Evolutionary conservation across 352 stramenopile genomes (phyloP).

Genomic region (Globisporangium paddicum): DNA sequence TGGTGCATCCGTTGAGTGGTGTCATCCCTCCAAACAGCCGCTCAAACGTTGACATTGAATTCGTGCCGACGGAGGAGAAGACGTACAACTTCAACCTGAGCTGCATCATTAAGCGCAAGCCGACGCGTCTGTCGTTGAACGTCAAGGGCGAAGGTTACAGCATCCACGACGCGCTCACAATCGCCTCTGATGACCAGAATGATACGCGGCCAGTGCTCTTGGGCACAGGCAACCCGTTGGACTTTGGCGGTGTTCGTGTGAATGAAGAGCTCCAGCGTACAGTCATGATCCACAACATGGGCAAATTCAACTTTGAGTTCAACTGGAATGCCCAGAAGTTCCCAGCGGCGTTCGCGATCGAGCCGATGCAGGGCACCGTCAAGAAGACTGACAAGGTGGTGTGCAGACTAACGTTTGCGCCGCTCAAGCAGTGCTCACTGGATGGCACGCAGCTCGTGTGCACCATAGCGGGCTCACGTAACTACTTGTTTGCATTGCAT

Average conservation of each 20-base stretch:
- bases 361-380: conserved; percentile 79
- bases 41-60: conserved; percentile 82
- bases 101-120: conserved; percentile 91
- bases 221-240: conserved; percentile 41
- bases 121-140: conserved; percentile 88
- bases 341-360: conserved; percentile 44
- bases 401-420: conserved; percentile 74
- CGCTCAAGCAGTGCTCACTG: conserved; percentile 66
- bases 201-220: conserved; percentile 28
- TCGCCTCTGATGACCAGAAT: conserved; percentile 34
- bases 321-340: conserved; percentile 56
- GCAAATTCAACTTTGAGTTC: conserved; percentile 97
- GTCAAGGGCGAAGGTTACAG: conserved; percentile 94
- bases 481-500: conserved; percentile 74
- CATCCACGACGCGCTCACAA: conserved; percentile 78
- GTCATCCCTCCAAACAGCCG: conserved; percentile 87
- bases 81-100: conserved; percentile 92
- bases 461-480: conserved; percentile 81
- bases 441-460: conserved; percentile 70
- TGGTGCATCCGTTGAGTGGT: conserved; percentile 85
- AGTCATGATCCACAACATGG: conserved; percentile 86
- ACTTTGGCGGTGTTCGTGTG: conserved; percentile 87
- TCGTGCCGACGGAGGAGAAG: conserved; percentile 90
- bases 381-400: conserved; percentile 83
- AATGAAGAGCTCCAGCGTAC: conserved; percentile 68